Evolutionary conservation across 352 stramenopile species (phyloP).

Genomic region (Globisporangium solare): DNA sequence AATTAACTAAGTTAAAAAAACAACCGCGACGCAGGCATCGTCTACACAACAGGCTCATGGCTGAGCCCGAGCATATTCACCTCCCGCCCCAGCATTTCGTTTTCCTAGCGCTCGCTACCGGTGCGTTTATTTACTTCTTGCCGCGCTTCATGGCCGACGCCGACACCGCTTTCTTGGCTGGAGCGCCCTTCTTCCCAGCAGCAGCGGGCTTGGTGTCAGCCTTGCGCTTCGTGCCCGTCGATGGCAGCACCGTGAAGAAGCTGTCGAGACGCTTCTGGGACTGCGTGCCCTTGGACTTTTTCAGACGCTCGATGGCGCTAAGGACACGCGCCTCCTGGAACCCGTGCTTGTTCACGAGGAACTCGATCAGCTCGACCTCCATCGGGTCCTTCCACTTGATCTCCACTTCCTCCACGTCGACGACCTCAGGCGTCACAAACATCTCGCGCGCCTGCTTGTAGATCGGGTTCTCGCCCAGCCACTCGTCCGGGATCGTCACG

Average conservation of each 20-base stretch:
- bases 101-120: background rate
- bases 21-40: background rate
- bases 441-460: slow-evolving; percentile 92
- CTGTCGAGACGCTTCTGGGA: slow-evolving; percentile 96
- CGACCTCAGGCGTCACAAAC: slow-evolving; percentile 86
- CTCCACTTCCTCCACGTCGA: slow-evolving; percentile 57
- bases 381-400: slow-evolving; percentile 95
- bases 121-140: slow-evolving; percentile 43
- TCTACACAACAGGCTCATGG: background rate
- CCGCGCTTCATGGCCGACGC: slow-evolving; percentile 39
- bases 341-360: slow-evolving; percentile 96
- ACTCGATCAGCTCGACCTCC: slow-evolving; percentile 87
- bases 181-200: slow-evolving; percentile 11
- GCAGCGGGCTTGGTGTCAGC: slow-evolving; percentile 32
- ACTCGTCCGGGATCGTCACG: slow-evolving; percentile 79
- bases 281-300: slow-evolving; percentile 94
- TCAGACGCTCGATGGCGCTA: slow-evolving; percentile 92
- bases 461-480: slow-evolving; percentile 83
- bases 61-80: background rate
- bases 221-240: slow-evolving; percentile 61
- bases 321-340: slow-evolving; percentile 94
- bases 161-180: slow-evolving; percentile 10
- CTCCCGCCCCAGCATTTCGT: too few relatives aligned
- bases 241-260: slow-evolving; percentile 92
- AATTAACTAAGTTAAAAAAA: slow-evolving; percentile 8